A percentile compares a stretch with the other conserved stretches of the same genome.
Conservation (phyloP, 2,329 filamentous ascomycete genomes). For the Purpureocillium lavendulum region DNA sequence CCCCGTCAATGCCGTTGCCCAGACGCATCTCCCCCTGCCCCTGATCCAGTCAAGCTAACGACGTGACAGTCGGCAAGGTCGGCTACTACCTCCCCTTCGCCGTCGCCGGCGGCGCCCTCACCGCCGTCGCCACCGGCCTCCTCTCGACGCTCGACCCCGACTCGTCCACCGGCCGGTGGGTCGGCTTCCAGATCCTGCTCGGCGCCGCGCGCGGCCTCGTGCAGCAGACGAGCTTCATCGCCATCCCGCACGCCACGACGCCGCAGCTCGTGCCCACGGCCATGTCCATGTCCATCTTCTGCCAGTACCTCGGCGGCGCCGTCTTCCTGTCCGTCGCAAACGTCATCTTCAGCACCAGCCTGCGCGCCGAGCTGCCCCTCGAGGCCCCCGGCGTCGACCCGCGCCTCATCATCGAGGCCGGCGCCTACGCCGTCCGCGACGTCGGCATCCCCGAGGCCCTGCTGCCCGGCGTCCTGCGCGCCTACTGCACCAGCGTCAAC, state of each 20-base stretch:
- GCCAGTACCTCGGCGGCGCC: conserved; percentile 8
- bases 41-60: too few species aligned
- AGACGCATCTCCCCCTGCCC: too few species aligned
- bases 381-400: not conserved
- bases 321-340: conserved; percentile 10
- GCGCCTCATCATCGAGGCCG: not conserved
- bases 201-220: conserved; percentile 8
- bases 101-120: conserved; percentile 6
- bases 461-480: not conserved
- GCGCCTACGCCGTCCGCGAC: conserved; percentile 1
- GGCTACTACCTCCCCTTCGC: conserved; percentile 12
- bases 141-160: conserved; percentile 5
- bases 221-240: not conserved
- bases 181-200: conserved; percentile 12
- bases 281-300: conserved; percentile 1
- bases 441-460: not conserved
- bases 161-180: conserved; percentile 6
- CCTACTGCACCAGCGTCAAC: conserved; percentile 1
- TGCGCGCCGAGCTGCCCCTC: not conserved
- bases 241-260: not conserved
- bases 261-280: conserved; percentile 4
- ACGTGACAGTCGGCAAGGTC: conserved; percentile 3
- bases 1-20: too few species aligned
- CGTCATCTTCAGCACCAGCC: conserved; percentile 9
- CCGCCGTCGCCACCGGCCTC: conserved; percentile 9